phyloP scores from a whole-genome alignment of 1,139 yeast species.

The Arxiozyma bovina region DNA sequence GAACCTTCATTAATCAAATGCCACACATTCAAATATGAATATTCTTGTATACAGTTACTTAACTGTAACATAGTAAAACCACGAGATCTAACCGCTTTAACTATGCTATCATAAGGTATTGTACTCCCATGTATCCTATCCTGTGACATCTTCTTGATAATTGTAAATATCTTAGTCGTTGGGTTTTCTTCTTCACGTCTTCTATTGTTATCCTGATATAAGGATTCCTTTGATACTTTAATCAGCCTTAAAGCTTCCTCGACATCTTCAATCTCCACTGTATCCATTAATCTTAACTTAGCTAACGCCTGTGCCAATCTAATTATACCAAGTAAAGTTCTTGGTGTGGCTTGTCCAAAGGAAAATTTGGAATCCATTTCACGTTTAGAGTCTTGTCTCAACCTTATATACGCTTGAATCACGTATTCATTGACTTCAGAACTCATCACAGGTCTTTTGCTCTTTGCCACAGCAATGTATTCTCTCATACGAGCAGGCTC shows the following conservation, averaged over 20 bases:
- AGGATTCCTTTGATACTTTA: constrained; percentile 77
- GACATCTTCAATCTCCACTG: constrained; percentile 71
- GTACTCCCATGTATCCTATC: constrained; percentile 32
- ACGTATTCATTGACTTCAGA: constrained; percentile 80
- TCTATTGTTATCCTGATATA: constrained; percentile 45
- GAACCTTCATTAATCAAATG: constrained; percentile 62
- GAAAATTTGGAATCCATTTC: constrained; percentile 66
- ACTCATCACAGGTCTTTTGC: constrained; percentile 81
- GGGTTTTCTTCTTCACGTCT: constrained; percentile 48
- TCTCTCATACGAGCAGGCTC: constrained; percentile 78
- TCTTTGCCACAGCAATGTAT: constrained; percentile 78
- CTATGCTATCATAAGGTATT: constrained; percentile 50
- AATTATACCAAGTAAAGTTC: constrained; percentile 84
- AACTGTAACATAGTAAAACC: constrained; percentile 80
- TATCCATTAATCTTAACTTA: constrained; percentile 68
- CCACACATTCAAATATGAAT: constrained; percentile 68
- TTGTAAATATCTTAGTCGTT: constrained; percentile 52
- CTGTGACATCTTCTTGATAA: constrained; percentile 32
- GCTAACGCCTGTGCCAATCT: constrained; percentile 95
- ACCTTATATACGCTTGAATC: constrained; percentile 75
- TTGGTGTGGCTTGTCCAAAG: constrained; percentile 88
- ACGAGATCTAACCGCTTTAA: constrained; percentile 65
- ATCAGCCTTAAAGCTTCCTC: constrained; percentile 89
- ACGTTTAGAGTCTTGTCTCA: constrained; percentile 86
- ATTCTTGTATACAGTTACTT: constrained; percentile 65